A percentile compares a stretch with the other conserved stretches of the same genome.
These are phyloP conservation scores for Syzygium jambos DNA, from an alignment of 345 rosid species.

Conservation along the genomic window DNA sequence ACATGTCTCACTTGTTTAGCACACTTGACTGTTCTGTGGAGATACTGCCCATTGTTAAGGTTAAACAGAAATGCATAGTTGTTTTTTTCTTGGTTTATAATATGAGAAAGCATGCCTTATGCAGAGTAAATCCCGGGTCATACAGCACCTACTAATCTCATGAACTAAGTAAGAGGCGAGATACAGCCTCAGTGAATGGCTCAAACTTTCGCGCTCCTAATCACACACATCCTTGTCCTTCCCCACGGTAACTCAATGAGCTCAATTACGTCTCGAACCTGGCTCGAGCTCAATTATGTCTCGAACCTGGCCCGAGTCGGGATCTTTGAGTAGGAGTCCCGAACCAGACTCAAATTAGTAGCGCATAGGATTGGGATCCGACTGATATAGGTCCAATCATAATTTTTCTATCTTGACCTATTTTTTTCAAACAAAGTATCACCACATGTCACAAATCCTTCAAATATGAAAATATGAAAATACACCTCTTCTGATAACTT, in stretches of 20 bases:
- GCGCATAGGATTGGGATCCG: rapidly evolving
- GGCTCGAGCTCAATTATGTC: too few relatives aligned
- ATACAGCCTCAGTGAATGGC: background rate
- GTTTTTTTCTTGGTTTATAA: too few relatives aligned
- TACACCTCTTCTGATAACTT: background rate
- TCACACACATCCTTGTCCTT: background rate
- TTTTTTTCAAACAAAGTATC: background rate
- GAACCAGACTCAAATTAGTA: background rate
- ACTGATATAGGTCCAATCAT: background rate
- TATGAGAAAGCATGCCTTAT: too few relatives aligned
- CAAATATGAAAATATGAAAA: background rate
- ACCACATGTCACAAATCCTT: background rate
- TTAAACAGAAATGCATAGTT: too few relatives aligned
- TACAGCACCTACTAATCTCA: background rate
- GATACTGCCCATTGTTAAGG: too few relatives aligned
- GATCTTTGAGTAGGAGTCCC: background rate
- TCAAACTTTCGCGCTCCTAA: background rate
- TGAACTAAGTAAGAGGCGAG: background rate
- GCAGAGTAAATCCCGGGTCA: too few relatives aligned
- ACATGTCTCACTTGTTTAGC: too few relatives aligned
- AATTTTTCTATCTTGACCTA: background rate
- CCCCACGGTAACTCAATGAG: background rate
- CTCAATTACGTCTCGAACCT: too few relatives aligned
- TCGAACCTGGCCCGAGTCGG: too few relatives aligned
- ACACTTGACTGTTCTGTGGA: too few relatives aligned